These are phyloP conservation scores for Fagus sylvatica DNA, from an alignment of 306 rosid genomes.

Conservation along the genomic window DNA sequence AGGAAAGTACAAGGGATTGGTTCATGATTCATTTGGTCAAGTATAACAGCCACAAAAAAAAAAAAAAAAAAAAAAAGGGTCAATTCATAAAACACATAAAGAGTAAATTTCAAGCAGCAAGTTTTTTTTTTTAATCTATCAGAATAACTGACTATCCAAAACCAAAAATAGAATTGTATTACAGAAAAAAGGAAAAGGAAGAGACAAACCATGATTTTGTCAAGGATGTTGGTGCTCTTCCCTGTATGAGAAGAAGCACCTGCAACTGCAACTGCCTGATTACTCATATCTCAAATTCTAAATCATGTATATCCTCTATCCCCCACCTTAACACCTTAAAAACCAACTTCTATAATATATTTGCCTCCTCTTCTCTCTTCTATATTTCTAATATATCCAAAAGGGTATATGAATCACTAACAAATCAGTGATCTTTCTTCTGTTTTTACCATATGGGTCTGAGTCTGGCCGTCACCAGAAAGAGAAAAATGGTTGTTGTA, in stretches of 20 bases:
- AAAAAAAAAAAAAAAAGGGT: not conserved
- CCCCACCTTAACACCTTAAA: not conserved
- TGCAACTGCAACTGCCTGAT: conserved; percentile 3
- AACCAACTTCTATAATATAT: not conserved
- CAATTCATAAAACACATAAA: not conserved
- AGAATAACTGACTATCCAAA: not conserved
- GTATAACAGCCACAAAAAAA: not conserved
- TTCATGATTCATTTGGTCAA: not conserved
- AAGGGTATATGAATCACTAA: not conserved
- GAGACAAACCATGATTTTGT: conserved; percentile 1
- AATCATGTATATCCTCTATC: not conserved
- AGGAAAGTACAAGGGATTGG: not conserved
- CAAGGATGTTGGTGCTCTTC: not conserved
- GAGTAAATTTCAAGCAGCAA: not conserved
- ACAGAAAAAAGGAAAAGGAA: not conserved
- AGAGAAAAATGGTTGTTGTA: not conserved
- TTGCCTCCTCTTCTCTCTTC: not conserved
- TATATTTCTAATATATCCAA: not conserved
- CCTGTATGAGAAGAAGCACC: not conserved
- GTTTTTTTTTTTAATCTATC: not conserved
- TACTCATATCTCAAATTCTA: conserved; percentile 11
- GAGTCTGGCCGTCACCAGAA: conserved; percentile 4
- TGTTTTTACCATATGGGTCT: conserved; percentile 1
- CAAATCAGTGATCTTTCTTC: not conserved
- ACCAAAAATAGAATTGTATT: not conserved